These are phyloP conservation scores for Pseudognaphalium luteoalbum DNA, from an alignment of 129 eudicot species.

Conservation along the genomic window DNA sequence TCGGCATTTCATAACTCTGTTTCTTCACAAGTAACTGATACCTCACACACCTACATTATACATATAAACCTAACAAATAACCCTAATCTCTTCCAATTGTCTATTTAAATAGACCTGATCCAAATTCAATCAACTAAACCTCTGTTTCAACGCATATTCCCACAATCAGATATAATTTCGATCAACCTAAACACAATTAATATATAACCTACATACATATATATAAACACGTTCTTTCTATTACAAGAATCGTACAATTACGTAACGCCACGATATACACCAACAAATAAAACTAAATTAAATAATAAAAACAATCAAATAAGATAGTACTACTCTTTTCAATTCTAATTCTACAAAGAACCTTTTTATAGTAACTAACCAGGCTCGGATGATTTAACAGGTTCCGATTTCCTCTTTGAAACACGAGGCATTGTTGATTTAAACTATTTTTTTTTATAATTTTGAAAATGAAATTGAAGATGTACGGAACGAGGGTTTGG, in stretches of 20 bases:
- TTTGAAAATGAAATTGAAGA: constrained; percentile 15
- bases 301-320: background rate
- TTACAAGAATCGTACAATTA: background rate
- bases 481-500: constrained; percentile 26
- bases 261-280: constrained; percentile 1
- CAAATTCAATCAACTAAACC: background rate
- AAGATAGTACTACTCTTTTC: background rate
- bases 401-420: constrained; percentile 56
- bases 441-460: background rate
- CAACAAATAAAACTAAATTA: background rate
- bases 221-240: background rate
- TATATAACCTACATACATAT: background rate
- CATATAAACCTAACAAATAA: background rate
- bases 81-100: background rate
- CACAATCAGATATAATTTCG: constrained; percentile 19
- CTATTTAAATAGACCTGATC: background rate
- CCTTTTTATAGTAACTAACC: constrained; percentile 22
- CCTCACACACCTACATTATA: background rate
- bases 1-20: background rate
- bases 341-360: background rate
- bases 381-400: constrained; percentile 44
- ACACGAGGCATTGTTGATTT: constrained; percentile 54
- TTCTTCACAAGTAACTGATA: background rate
- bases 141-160: constrained; percentile 11
- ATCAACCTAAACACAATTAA: constrained; percentile 5